Conservation (phyloP, 2,329 filamentous ascomycete genomes). For the Teratosphaeriaceae sp. region DNA sequence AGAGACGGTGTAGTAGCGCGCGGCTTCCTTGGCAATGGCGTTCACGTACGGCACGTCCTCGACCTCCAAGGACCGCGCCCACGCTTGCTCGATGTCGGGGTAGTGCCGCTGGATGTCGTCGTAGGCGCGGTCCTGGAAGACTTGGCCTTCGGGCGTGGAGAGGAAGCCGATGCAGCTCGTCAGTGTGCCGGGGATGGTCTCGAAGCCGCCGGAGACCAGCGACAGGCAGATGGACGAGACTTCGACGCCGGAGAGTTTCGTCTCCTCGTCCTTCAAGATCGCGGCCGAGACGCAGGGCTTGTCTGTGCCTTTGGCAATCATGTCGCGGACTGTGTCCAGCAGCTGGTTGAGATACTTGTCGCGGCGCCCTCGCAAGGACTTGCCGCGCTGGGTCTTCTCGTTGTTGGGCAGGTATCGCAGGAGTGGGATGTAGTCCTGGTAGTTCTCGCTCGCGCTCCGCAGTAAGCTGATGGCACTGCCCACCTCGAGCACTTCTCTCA, state of each 20-base stretch:
- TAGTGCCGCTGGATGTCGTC: conserved; percentile 46
- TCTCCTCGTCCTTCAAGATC: conserved; percentile 49
- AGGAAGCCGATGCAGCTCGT: conserved; percentile 47
- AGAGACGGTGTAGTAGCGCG: conserved; percentile 48
- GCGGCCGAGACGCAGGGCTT: conserved; percentile 50
- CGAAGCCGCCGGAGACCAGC: conserved; percentile 48
- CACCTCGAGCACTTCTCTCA: conserved; percentile 48
- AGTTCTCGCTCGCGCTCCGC: conserved; percentile 47
- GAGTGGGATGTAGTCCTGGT: conserved; percentile 48
- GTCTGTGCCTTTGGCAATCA: conserved; percentile 46
- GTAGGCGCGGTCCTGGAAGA: conserved; percentile 48
- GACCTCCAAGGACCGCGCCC: conserved; percentile 38
- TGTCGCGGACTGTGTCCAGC: conserved; percentile 44
- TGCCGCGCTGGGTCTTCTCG: conserved; percentile 42
- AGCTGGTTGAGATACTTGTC: conserved; percentile 46
- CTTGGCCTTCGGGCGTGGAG: conserved; percentile 42
- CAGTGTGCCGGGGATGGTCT: conserved; percentile 49
- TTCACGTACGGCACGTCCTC: conserved; percentile 45
- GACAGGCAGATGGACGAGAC: conserved; percentile 49
- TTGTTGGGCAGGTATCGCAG: conserved; percentile 48
- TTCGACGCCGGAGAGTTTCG: conserved; percentile 47
- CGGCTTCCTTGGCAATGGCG: conserved; percentile 47
- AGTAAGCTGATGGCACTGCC: conserved; percentile 47
- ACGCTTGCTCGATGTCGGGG: conserved; percentile 41
- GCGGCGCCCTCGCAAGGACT: conserved; percentile 41